A percentile compares a stretch with the other conserved stretches of the same genome.
Conservation (phyloP, 2,329 filamentous ascomycete genomes). For the Botrytis paeoniae region DNA sequence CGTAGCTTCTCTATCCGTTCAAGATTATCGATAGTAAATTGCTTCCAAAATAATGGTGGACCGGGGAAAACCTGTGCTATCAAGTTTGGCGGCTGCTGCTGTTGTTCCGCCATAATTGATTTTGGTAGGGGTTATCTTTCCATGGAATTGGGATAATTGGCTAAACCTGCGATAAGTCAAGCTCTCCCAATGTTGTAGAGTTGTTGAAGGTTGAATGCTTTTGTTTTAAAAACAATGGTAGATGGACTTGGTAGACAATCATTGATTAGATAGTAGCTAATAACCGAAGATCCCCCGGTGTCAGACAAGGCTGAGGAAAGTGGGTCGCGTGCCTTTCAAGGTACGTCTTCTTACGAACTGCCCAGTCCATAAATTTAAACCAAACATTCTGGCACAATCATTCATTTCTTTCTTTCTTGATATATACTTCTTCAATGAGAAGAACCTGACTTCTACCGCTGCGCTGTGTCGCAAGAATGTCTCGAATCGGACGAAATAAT, state of each 20-base stretch:
- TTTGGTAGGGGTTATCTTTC: neutral
- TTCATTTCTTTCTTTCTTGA: neutral
- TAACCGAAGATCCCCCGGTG: slow-evolving; percentile 1
- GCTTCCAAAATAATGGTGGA: slow-evolving; percentile 85
- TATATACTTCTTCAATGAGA: slow-evolving; percentile 8
- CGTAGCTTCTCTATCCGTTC: slow-evolving; percentile 53
- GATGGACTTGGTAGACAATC: neutral
- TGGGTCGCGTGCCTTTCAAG: slow-evolving; percentile 2
- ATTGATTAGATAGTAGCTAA: neutral
- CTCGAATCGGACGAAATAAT: slow-evolving; percentile 16
- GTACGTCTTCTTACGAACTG: neutral
- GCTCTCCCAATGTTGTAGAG: neutral
- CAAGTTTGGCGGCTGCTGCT: slow-evolving; percentile 46
- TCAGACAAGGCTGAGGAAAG: slow-evolving; percentile 13
- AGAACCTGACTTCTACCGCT: slow-evolving; percentile 17
- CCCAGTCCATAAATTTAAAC: neutral
- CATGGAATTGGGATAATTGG: no score
- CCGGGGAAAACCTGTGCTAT: slow-evolving; percentile 70
- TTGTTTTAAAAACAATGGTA: neutral
- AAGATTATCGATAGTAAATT: slow-evolving; percentile 77
- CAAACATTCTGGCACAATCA: neutral
- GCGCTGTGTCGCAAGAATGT: slow-evolving; percentile 20
- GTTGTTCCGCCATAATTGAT: slow-evolving; percentile 51
- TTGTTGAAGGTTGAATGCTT: neutral
- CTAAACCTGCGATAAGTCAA: neutral